Conservation (phyloP, 768 basidiomycete genomes). For the Pleurotus tuber-regium region DNA sequence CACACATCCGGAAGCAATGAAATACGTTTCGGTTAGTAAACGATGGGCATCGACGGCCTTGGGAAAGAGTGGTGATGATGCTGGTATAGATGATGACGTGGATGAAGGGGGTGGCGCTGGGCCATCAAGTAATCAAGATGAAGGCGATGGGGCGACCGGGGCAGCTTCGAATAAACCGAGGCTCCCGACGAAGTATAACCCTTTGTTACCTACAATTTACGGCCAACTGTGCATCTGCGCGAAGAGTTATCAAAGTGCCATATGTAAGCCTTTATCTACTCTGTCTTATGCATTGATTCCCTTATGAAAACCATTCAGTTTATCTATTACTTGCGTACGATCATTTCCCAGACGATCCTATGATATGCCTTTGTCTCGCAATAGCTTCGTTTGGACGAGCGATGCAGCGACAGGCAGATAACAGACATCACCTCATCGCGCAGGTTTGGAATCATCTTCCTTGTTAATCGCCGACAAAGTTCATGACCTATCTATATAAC, state of each 20-base stretch:
- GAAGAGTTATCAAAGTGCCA: slow-evolving; percentile 86
- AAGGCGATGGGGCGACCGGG: slow-evolving; percentile 10
- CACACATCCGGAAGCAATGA: slow-evolving; percentile 55
- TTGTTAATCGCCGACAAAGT: background rate
- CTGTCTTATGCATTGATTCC: background rate
- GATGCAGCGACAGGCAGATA: slow-evolving; percentile 93
- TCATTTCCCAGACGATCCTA: slow-evolving; percentile 77
- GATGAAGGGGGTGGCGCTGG: slow-evolving; percentile 20
- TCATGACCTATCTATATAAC: background rate
- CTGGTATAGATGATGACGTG: background rate
- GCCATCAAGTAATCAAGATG: slow-evolving; percentile 13
- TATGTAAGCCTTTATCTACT: slow-evolving; percentile 81
- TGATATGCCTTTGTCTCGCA: slow-evolving; percentile 80
- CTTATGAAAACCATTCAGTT: slow-evolving; percentile 42
- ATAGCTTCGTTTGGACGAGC: slow-evolving; percentile 87
- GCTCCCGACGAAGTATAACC: slow-evolving; percentile 69
- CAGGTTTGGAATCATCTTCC: slow-evolving; percentile 37
- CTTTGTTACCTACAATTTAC: slow-evolving; percentile 69
- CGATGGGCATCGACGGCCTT: slow-evolving; percentile 46
- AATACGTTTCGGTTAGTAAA: slow-evolving; percentile 59
- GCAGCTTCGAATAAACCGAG: slow-evolving; percentile 21
- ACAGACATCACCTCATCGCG: slow-evolving; percentile 83
- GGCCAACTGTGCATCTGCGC: slow-evolving; percentile 82
- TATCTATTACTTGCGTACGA: slow-evolving; percentile 90
- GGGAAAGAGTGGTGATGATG: slow-evolving; percentile 37